Conservation (phyloP, 2,329 filamentous ascomycete species). For the Paracamarosporium sp. region DNA sequence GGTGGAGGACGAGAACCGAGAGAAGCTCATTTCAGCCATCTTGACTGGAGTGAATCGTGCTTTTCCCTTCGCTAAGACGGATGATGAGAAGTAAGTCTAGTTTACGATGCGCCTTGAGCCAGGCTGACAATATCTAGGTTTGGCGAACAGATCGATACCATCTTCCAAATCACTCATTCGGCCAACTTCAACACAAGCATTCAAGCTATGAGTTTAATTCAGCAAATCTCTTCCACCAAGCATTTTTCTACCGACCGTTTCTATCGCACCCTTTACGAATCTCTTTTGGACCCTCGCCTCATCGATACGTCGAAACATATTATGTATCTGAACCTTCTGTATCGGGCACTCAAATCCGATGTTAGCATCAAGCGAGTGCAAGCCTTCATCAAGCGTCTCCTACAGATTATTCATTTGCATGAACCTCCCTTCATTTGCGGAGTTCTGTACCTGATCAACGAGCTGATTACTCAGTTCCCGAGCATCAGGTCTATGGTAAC, state of each 20-base stretch:
- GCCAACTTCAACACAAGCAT: constrained; percentile 99
- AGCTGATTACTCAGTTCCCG: constrained; percentile 80
- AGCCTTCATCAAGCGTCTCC: constrained; percentile 91
- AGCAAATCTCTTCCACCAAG: constrained; percentile 84
- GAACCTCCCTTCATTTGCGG: constrained; percentile 93
- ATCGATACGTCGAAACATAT: constrained; percentile 92
- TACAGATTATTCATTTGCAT: constrained; percentile 87
- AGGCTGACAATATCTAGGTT: constrained; percentile 59
- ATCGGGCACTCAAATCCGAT: constrained; percentile 86
- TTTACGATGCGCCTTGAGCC: not conserved
- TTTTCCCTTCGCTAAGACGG: constrained; percentile 86
- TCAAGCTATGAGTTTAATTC: constrained; percentile 92
- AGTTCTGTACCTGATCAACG: constrained; percentile 85
- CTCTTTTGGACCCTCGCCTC: constrained; percentile 86
- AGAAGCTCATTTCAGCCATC: constrained; percentile 91
- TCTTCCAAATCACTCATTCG: constrained; percentile 96
- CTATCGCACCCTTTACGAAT: constrained; percentile 95
- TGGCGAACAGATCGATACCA: constrained; percentile 87
- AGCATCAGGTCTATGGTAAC: constrained; percentile 76
- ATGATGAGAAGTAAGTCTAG: constrained; percentile 70
- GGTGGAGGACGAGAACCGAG: constrained; percentile 71
- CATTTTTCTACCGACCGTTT: constrained; percentile 87
- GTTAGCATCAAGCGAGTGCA: constrained; percentile 91
- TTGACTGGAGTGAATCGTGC: constrained; percentile 95
- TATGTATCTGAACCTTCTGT: constrained; percentile 91